Percentiles rank a stretch among this genome's conserved stretches.
Conservation (phyloP, 768 basidiomycete genomes). For the Candolleomyces eurysporus region DNA sequence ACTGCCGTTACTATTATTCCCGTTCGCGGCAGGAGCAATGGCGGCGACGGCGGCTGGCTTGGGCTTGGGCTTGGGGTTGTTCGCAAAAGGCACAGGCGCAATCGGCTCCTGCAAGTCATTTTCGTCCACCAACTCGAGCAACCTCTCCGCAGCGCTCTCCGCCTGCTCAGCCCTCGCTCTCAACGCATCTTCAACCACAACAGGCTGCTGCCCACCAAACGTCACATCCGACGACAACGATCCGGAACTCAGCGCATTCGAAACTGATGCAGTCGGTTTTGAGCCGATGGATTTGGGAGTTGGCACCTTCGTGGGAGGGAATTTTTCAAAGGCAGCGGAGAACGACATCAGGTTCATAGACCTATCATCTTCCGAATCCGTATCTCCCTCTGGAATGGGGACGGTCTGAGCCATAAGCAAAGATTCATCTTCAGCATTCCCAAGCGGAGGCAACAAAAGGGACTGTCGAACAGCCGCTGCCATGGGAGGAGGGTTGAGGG, state of each 20-base stretch:
- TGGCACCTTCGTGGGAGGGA: constrained; percentile 44
- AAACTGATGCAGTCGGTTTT: constrained; percentile 45
- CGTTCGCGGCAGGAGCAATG: constrained; percentile 25
- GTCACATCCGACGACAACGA: constrained; percentile 31
- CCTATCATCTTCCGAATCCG: constrained; percentile 64
- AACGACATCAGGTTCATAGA: constrained; percentile 69
- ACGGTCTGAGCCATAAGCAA: constrained; percentile 68
- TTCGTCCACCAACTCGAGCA: constrained; percentile 82
- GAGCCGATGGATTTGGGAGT: constrained; percentile 52
- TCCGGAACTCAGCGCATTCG: constrained; percentile 62
- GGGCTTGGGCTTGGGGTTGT: neutral
- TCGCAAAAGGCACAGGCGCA: neutral
- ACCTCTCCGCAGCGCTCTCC: constrained; percentile 85
- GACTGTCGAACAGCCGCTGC: constrained; percentile 43
- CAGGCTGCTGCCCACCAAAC: constrained; percentile 27
- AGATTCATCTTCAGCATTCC: constrained; percentile 51
- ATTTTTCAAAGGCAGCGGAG: constrained; percentile 62
- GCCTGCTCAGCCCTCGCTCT: constrained; percentile 89
- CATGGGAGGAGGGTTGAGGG: constrained; percentile 22
- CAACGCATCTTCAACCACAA: constrained; percentile 76
- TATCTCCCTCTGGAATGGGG: constrained; percentile 73
- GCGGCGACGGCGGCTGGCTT: neutral
- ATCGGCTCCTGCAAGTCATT: constrained; percentile 40
- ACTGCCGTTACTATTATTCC: constrained; percentile 33
- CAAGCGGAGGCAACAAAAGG: constrained; percentile 36